Evolutionary conservation across 2,329 filamentous ascomycete species (phyloP), one percentile per base, ranked within the genome.

Genomic region (Calycina marina): DNA sequence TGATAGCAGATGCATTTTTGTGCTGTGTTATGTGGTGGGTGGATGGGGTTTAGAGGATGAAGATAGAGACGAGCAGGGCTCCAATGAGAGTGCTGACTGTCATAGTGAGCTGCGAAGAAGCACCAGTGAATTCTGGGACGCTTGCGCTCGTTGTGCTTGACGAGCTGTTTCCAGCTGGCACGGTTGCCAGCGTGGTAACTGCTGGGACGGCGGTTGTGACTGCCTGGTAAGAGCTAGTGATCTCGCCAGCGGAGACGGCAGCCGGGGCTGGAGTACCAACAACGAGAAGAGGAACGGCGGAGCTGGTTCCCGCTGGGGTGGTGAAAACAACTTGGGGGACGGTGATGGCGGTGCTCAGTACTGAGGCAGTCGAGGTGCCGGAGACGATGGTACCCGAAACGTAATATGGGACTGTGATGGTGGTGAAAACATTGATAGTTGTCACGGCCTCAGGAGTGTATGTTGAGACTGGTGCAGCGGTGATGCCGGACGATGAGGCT

Each of bases 291-390:
- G 36, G 26, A 6, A 35, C 28, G 8, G 33, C 29, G 6, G 36
- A 35, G 5, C 41, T 25, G 5, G 36, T 18, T 6, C 38, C 35
- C 15, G 36, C 22, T 6, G 41, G 34, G 18, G 48, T 53, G 11
- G 40, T 36, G 57, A 72, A 63, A 48, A 51, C 59, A 33, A 72
- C 60, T 54, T 65, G 53, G 26, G 69, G 69, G 15, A 72, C 61
- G 29, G 58, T 53, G 40, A 72, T 44, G 46, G 60, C 58, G 38
- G 63, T 63, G 48, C 56, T 56, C 46, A 63, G 45, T 36, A 53
- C 57, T 18, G 58, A 55, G 29, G 60, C 62, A 51, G 62, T 60
- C 51, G 59, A 65, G 39, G 65, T 64, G 52, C 60, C 61, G 33
- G 64, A 57, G 46, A 71, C 58, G 38, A 57, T 57, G 36, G 53